Percentiles rank a stretch among this genome's conserved stretches.
These are phyloP conservation scores for Laetiporus sulphureus DNA, from an alignment of 1,284 basidiomycete species.

Conservation along the genomic window DNA sequence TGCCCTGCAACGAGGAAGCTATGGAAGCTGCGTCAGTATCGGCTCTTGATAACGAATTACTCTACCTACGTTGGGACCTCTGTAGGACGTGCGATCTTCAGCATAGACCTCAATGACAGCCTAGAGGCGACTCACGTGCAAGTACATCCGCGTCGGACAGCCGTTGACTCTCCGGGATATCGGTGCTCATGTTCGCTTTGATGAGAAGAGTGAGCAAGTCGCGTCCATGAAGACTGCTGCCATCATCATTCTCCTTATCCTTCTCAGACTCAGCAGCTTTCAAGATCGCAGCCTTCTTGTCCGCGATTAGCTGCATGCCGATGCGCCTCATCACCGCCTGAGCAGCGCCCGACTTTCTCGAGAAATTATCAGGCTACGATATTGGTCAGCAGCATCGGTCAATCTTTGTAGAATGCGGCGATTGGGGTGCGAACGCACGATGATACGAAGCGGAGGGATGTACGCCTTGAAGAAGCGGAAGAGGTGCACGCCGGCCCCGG, in stretches of 20 bases:
- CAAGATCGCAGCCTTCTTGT: slow-evolving; percentile 31
- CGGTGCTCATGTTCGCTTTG: slow-evolving; percentile 41
- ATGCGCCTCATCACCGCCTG: slow-evolving; percentile 27
- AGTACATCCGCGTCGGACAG: slow-evolving; percentile 50
- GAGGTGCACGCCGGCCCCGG: slow-evolving; percentile 1
- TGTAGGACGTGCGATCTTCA: neutral
- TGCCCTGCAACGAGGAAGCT: slow-evolving; percentile 63
- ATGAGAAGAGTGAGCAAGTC: slow-evolving; percentile 32
- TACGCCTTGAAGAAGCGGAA: neutral
- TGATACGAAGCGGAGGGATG: slow-evolving; percentile 9
- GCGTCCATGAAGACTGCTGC: slow-evolving; percentile 9
- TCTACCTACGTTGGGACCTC: slow-evolving; percentile 13
- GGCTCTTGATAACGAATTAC: neutral
- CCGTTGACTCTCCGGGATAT: slow-evolving; percentile 35
- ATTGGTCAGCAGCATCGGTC: too few relatives aligned
- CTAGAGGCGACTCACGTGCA: slow-evolving; percentile 35
- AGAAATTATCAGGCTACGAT: slow-evolving; percentile 26
- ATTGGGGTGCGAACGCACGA: slow-evolving; percentile 11
- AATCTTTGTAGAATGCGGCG: too few relatives aligned
- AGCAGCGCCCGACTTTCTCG: slow-evolving; percentile 15
- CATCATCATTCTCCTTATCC: slow-evolving; percentile 12
- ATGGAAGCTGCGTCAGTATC: neutral
- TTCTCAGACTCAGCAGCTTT: slow-evolving; percentile 9
- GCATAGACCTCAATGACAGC: slow-evolving; percentile 3
- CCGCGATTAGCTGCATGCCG: slow-evolving; percentile 31